Percentiles rank a stretch among this genome's conserved stretches.
Conservation (phyloP, 768 basidiomycete species). For the Tricholoma sp. region DNA sequence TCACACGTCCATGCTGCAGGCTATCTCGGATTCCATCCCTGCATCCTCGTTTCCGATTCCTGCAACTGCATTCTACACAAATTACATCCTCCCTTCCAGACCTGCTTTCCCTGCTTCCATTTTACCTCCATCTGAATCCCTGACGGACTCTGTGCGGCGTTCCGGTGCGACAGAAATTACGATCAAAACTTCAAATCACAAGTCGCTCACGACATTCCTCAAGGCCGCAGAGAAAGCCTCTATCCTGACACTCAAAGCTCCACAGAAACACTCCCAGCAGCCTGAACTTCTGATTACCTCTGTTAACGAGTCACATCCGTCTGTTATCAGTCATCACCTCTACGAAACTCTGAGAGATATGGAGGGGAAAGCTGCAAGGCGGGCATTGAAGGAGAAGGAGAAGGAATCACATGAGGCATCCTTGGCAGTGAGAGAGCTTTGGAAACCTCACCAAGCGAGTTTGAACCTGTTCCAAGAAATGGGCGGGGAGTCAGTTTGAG, state of each 20-base stretch:
- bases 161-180: constrained; percentile 45
- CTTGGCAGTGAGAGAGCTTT: constrained; percentile 61
- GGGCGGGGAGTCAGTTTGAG: constrained; percentile 50
- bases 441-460: constrained; percentile 65
- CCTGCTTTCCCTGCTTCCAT: constrained; percentile 55
- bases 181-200: constrained; percentile 76
- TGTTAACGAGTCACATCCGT: constrained; percentile 52
- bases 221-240: constrained; percentile 71
- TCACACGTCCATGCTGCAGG: constrained; percentile 59
- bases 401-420: constrained; percentile 40
- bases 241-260: constrained; percentile 67
- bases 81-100: constrained; percentile 73
- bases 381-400: constrained; percentile 46
- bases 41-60: constrained; percentile 65
- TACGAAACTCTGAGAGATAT: constrained; percentile 63
- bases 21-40: constrained; percentile 45
- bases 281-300: constrained; percentile 52
- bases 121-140: constrained; percentile 21
- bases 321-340: constrained; percentile 43
- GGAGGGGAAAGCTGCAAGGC: constrained; percentile 59
- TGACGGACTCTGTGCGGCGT: constrained; percentile 16
- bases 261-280: constrained; percentile 38
- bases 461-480: constrained; percentile 58
- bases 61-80: constrained; percentile 70
- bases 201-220: constrained; percentile 78